These are phyloP conservation scores for Aurinia saxatilis DNA, from an alignment of 345 rosid genomes.

Conservation along the genomic window DNA sequence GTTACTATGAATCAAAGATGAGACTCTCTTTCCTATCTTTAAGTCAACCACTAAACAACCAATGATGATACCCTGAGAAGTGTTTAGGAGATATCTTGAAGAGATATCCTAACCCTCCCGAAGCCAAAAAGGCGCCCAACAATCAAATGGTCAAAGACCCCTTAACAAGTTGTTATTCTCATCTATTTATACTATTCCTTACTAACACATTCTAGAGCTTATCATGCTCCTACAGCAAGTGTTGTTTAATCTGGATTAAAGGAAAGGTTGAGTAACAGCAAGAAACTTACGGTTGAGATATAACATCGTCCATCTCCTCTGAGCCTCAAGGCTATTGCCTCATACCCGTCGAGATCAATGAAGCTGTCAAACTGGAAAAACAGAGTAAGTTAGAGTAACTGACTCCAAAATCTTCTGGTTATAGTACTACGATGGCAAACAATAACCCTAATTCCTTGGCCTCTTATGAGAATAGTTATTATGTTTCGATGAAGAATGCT, in stretches of 20 bases:
- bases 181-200: no score
- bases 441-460: not conserved
- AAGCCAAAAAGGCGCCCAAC: no score
- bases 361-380: slow-evolving; percentile 78
- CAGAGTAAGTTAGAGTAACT: not conserved
- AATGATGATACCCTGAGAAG: no score
- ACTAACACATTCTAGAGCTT: no score
- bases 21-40: no score
- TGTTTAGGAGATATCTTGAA: no score
- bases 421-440: not conserved
- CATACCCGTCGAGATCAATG: slow-evolving; percentile 84
- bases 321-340: slow-evolving; percentile 75
- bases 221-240: not conserved
- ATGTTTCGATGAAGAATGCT: not conserved
- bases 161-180: no score
- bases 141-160: no score
- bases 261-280: not conserved
- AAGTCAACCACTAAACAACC: no score
- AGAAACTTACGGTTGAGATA: slow-evolving; percentile 76
- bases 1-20: not conserved
- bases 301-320: slow-evolving; percentile 94
- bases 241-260: not conserved
- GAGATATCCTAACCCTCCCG: no score
- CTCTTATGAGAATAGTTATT: not conserved
- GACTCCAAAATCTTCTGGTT: not conserved